phyloP scores from a whole-genome alignment of 2,329 filamentous ascomycete species.

The Camillea tinctor region DNA sequence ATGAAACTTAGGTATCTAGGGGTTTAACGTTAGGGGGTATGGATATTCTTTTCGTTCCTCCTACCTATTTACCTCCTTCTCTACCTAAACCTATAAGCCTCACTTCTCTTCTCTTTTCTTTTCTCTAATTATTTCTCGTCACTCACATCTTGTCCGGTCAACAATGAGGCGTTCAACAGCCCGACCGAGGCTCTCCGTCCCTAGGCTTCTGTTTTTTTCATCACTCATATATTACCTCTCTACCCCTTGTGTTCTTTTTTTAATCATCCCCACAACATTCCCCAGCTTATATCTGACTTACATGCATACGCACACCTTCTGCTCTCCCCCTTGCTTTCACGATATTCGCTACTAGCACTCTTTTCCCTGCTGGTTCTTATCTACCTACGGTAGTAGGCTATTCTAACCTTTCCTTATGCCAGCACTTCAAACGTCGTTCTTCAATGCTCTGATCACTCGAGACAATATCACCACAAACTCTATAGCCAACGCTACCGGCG shows the following conservation, averaged over 20 bases:
- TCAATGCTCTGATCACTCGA: slow-evolving; percentile 25
- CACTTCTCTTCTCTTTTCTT: not conserved
- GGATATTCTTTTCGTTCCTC: too few species aligned
- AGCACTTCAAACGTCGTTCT: slow-evolving; percentile 32
- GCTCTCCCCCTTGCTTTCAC: not conserved
- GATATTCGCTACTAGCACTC: not conserved
- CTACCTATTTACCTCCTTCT: not conserved
- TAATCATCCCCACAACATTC: not conserved
- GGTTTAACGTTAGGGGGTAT: too few species aligned
- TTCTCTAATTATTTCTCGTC: not conserved
- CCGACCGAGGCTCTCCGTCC: not conserved
- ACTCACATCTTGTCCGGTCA: not conserved
- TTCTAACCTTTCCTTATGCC: slow-evolving; percentile 30
- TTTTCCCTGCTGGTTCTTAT: slow-evolving; percentile 6
- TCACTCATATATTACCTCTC: too few species aligned
- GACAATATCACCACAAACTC: slow-evolving; percentile 6
- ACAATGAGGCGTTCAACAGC: not conserved
- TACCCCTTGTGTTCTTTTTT: not conserved
- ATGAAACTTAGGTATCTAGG: too few species aligned
- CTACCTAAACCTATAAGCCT: too few species aligned
- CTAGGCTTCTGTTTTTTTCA: not conserved
- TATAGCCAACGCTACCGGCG: slow-evolving; percentile 22
- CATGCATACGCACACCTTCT: not conserved
- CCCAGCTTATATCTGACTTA: not conserved
- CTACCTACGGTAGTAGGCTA: not conserved